Base-by-base conservation (phyloP, 1,284 basidiomycete genomes). In the Ustilago curta region DNA sequence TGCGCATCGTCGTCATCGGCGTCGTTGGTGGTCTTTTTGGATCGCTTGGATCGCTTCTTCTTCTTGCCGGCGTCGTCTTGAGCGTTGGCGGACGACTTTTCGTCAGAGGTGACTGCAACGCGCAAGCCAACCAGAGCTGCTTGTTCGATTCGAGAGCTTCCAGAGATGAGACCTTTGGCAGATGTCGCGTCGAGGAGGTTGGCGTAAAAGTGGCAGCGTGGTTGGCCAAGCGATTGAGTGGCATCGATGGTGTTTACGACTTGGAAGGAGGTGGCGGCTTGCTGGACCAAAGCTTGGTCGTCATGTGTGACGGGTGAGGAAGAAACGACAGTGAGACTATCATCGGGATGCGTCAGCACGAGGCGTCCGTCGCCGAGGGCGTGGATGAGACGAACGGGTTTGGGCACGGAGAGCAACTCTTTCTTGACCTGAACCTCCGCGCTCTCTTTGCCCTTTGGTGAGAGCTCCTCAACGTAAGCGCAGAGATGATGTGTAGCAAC, bases 381-480 rank as follows among this genome's bases (percentile, higher is more conserved):
- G 31, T 76, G 73, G 19, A 76, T 64, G 58, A 71, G 64, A 9
- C 54, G 51, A 16, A 76, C 47, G 4, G 64, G 55, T 39, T 62
- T 54, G 25, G 44, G 25, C 18, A 76, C 43, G 21, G 54, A 31
- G n/a, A 70, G 58, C 27, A 44, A 32, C 40, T 71, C 64, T 39
- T 71, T 76, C 29, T 60, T 67, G 61, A 68, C 57, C 6, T 58
- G 56, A 7, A 67, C 61, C 32, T 71, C 32, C 23, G 55, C 65
- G 50, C 48, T 71, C 60, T 67, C 68, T 49, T 76, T 76, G 54
- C 73, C 64, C 55, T 76, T 76, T 29, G 73, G 49, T 1, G 73
- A 71, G 32, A 76, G 64, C 31, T 76, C 54, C 53, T 76, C 73
- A 49, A 67, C 54, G 29, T 55, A 76, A 6, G 61, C 69, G n/a